A percentile compares a stretch with the other conserved stretches of the same genome.
These are phyloP conservation scores for Penicillium pancosmium DNA, from an alignment of 495 filamentous ascomycete species.

Conservation along the genomic window DNA sequence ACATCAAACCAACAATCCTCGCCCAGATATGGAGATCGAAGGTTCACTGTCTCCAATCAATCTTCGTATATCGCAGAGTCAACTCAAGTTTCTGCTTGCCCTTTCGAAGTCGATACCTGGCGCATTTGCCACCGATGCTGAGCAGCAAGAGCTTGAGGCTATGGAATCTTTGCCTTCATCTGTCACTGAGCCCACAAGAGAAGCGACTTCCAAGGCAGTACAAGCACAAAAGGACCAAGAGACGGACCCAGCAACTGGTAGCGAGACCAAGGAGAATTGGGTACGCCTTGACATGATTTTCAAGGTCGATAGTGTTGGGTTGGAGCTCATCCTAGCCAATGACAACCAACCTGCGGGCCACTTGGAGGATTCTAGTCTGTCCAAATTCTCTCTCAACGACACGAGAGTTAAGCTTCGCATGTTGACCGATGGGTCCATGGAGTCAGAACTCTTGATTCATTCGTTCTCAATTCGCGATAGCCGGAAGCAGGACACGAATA, in stretches of 20 bases:
- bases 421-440: slow-evolving; percentile 87
- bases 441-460: slow-evolving; percentile 91
- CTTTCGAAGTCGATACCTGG: slow-evolving; percentile 82
- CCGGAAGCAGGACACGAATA: slow-evolving; percentile 81
- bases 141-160: slow-evolving; percentile 67
- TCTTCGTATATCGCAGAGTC: slow-evolving; percentile 83
- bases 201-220: slow-evolving; percentile 38
- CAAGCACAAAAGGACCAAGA: slow-evolving; percentile 52
- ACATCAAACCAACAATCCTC: slow-evolving; percentile 72
- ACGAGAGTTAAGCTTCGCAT: slow-evolving; percentile 92
- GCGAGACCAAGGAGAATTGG: slow-evolving; percentile 70
- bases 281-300: slow-evolving; percentile 94
- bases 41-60: slow-evolving; percentile 92
- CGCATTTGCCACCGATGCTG: slow-evolving; percentile 78
- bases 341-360: slow-evolving; percentile 75
- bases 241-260: slow-evolving; percentile 59
- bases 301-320: slow-evolving; percentile 79
- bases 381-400: slow-evolving; percentile 90
- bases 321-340: slow-evolving; percentile 82
- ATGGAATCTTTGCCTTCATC: slow-evolving; percentile 65
- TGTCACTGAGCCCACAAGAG: slow-evolving; percentile 51
- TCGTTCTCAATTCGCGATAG: slow-evolving; percentile 95
- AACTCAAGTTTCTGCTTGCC: slow-evolving; percentile 84
- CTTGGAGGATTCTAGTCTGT: slow-evolving; percentile 79
- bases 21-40: slow-evolving; percentile 90